These are phyloP conservation scores for Nicotiana paniculata DNA, from an alignment of 257 asterid species.

Conservation along the genomic window DNA sequence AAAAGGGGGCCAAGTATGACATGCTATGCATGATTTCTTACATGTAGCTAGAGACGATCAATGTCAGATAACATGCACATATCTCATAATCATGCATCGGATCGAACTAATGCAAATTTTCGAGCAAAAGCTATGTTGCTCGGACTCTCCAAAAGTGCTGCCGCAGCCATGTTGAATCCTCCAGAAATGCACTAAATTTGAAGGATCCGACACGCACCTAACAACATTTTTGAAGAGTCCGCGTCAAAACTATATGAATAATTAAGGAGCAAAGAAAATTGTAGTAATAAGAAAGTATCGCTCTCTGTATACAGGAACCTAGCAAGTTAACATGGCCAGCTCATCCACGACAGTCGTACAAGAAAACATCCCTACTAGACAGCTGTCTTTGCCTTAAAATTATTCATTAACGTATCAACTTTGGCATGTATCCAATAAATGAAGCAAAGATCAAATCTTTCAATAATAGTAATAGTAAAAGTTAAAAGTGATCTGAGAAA, in stretches of 20 bases:
- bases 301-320: neutral
- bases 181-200: too few species aligned
- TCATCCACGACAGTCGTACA: neutral
- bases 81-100: neutral
- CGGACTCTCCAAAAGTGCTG: too few species aligned
- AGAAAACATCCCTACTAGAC: neutral
- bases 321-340: neutral
- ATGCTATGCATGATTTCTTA: neutral
- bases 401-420: neutral
- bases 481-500: neutral
- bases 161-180: too few species aligned
- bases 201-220: too few species aligned
- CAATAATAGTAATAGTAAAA: neutral
- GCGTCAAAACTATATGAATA: too few species aligned
- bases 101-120: neutral
- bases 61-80: neutral
- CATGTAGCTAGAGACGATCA: neutral
- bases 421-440: neutral
- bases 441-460: neutral
- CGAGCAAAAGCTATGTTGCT: neutral
- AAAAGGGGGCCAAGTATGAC: neutral
- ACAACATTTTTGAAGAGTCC: too few species aligned
- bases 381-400: neutral
- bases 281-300: neutral
- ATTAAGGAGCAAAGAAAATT: neutral